These are phyloP conservation scores for Pholiota conissans DNA, from an alignment of 768 basidiomycete genomes.

Conservation along the genomic window DNA sequence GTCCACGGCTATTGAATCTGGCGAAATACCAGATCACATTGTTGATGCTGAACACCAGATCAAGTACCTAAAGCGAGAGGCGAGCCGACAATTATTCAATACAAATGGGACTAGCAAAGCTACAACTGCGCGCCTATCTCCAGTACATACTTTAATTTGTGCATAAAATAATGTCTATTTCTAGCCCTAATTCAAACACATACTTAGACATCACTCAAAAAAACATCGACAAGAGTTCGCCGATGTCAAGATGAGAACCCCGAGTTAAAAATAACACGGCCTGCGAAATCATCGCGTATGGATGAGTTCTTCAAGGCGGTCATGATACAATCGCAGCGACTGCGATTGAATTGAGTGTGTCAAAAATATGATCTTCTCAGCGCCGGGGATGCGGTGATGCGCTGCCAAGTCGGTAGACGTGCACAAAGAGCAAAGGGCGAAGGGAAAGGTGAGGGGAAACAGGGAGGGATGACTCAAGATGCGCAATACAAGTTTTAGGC, in stretches of 20 bases:
- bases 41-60: conserved; percentile 9
- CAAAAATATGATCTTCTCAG: too few relatives aligned
- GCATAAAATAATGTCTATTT: too few relatives aligned
- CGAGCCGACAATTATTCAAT: conserved; percentile 6
- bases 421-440: too few relatives aligned
- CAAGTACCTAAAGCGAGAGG: conserved; percentile 12
- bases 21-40: conserved; percentile 5
- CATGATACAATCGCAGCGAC: conserved; percentile 12
- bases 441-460: too few relatives aligned
- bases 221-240: conserved; percentile 11
- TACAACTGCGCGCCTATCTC: background rate
- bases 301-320: conserved; percentile 13
- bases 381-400: too few relatives aligned
- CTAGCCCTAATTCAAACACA: too few relatives aligned
- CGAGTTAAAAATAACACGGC: background rate
- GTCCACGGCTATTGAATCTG: background rate
- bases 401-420: too few relatives aligned
- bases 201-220: conserved; percentile 14
- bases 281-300: conserved; percentile 2
- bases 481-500: too few relatives aligned
- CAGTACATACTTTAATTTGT: background rate
- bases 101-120: background rate
- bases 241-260: conserved; percentile 12
- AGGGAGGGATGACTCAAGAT: too few relatives aligned
- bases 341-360: conserved; percentile 10